These are phyloP conservation scores for Prosopis cineraria DNA, from an alignment of 306 rosid genomes.

Conservation along the genomic window DNA sequence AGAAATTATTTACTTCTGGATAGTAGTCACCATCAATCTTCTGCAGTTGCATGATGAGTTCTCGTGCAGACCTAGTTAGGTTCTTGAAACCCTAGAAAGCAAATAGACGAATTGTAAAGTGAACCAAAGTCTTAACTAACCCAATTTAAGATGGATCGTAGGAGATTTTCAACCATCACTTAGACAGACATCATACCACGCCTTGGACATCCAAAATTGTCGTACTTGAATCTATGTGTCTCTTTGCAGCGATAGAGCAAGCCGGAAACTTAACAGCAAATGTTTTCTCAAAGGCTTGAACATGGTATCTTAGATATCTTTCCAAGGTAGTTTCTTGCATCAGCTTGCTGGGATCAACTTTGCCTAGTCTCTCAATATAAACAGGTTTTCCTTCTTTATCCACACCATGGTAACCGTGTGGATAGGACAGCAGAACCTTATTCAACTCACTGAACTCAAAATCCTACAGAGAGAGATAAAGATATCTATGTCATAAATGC, in stretches of 20 bases:
- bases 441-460: conserved; percentile 72
- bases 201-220: conserved; percentile 91
- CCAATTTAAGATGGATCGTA: conserved; percentile 15
- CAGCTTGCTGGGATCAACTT: conserved; percentile 78
- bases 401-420: conserved; percentile 90
- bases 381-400: conserved; percentile 93
- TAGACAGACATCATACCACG: conserved; percentile 63
- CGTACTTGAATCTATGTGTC: conserved; percentile 86
- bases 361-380: conserved; percentile 87
- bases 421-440: conserved; percentile 79
- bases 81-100: conserved; percentile 76
- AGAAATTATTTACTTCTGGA: conserved; percentile 69
- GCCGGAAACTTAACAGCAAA: conserved; percentile 90
- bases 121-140: conserved; percentile 5
- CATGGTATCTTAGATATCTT: conserved; percentile 83
- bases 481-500: conserved; percentile 10
- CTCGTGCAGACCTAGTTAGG: conserved; percentile 76
- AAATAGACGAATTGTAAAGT: conserved; percentile 26
- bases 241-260: conserved; percentile 90
- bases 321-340: conserved; percentile 81
- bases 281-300: conserved; percentile 77
- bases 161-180: conserved; percentile 24
- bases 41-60: conserved; percentile 74
- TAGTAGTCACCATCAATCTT: conserved; percentile 92
- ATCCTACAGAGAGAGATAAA: conserved; percentile 56